Evolutionary conservation across 176 grass and related monocot species (phyloP), one percentile per base, ranked within the genome.

Genomic region (Tillandsia fasciculata): DNA sequence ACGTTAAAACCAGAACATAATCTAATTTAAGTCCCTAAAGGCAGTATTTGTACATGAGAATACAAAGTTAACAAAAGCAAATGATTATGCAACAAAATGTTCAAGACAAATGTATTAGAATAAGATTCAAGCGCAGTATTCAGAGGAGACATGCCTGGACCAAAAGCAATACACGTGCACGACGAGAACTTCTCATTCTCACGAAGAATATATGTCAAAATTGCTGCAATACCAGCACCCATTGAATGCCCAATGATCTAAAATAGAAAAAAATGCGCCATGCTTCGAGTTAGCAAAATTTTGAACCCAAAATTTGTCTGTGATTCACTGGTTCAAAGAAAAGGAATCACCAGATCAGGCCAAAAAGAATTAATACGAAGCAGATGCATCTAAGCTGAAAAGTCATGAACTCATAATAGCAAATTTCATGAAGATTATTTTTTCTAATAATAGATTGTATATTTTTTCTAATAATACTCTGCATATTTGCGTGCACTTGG

Each of bases 191-290:
- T 89, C 48, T 86, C 80, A 63, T 86, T 77, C 73, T 99, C 87
- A 12, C 85, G 90, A 77, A 99, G 78, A n/a, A 99, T 86, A 79
- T 86, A 99, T 70, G 95, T 86, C 49, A 99, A 70, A 73, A 99
- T 75, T 56, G 89, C 80, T 67, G 89, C 90, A 70, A 94, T 83
- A 48, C 48, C 82, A 82, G 90, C 95, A 69, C 90, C 95, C 87
- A 99, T 93, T 53, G 90, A 99, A 73, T 99, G 95, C 24, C 95
- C 95, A 79, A 91, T 80, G 57, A 94, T 94, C 95, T 99, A 76
- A 64, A 81, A 74, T 53, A 64, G 52, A 83, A 75, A 28, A 67
- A 77, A 53, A 77, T 20, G 42, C 52, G 50, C 2, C 63, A 23
- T 63, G 54, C 51, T 58, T 64, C 65, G 53, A 89, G 49, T 77